Conservation (phyloP, 441 rosid genomes). For the Arabidopsis hybrid region DNA sequence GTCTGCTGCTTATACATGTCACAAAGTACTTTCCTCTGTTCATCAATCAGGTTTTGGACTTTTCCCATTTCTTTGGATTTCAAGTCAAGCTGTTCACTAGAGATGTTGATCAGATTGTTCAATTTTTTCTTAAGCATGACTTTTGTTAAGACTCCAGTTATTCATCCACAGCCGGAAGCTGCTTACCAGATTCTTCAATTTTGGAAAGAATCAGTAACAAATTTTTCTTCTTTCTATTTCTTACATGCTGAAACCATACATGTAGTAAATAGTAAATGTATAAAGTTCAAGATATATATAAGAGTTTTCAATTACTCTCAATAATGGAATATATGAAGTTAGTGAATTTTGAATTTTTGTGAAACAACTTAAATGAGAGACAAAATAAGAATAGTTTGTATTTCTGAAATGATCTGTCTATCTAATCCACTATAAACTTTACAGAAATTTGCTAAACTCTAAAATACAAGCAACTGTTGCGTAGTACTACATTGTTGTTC, state of each 20-base stretch:
- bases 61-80: neutral
- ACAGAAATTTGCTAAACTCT: constrained; percentile 18
- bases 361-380: neutral
- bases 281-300: neutral
- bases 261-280: too few relatives aligned
- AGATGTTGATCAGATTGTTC: neutral
- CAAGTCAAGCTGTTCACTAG: neutral
- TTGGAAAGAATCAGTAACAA: neutral
- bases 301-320: too few relatives aligned
- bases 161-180: neutral
- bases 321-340: too few relatives aligned
- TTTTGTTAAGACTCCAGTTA: neutral
- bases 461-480: constrained; percentile 31
- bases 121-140: neutral
- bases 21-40: neutral
- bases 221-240: too few relatives aligned
- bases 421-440: neutral
- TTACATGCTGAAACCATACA: too few relatives aligned
- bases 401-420: neutral
- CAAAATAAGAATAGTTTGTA: neutral
- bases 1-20: neutral
- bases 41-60: neutral
- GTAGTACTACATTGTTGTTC: neutral
- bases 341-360: neutral
- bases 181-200: neutral